Conservation (phyloP, 2,329 filamentous ascomycete genomes). For the Aotearoamyces nothofagi region DNA sequence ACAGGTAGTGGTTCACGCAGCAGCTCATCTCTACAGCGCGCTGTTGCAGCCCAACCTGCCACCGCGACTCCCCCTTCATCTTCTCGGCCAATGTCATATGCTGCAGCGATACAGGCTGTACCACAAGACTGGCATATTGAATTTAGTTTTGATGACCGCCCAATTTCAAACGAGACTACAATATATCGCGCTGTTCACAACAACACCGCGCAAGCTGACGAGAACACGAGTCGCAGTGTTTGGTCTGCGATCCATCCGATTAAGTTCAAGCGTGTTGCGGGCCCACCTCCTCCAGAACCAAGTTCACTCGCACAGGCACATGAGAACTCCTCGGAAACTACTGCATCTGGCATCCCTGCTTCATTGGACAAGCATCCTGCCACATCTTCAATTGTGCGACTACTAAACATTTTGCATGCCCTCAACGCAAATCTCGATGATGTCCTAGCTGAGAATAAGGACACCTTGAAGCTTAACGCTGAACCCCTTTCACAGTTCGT, state of each 20-base stretch:
- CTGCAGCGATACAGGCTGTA: constrained; percentile 62
- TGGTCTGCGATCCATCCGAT: constrained; percentile 87
- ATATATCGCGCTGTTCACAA: constrained; percentile 84
- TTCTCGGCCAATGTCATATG: constrained; percentile 63
- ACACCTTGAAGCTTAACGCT: constrained; percentile 52
- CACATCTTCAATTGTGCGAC: constrained; percentile 71
- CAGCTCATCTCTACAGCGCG: constrained; percentile 23
- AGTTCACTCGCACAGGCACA: constrained; percentile 40
- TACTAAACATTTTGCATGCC: constrained; percentile 83
- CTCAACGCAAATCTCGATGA: constrained; percentile 90
- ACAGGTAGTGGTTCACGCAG: constrained; percentile 26
- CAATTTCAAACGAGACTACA: constrained; percentile 81
- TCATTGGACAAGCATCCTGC: constrained; percentile 73
- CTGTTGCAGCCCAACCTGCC: constrained; percentile 17
- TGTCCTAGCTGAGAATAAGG: constrained; percentile 65
- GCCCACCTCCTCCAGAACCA: constrained; percentile 63
- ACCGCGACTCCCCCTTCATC: constrained; percentile 30
- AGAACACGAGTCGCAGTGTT: constrained; percentile 58
- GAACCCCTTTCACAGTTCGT: constrained; percentile 91
- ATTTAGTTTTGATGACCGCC: constrained; percentile 74
- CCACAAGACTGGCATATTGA: constrained; percentile 97
- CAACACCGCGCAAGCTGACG: constrained; percentile 38
- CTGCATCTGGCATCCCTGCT: constrained; percentile 49
- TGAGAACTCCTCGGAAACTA: constrained; percentile 34
- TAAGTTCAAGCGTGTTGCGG: constrained; percentile 75